These are phyloP conservation scores for Mariannaea elegans DNA, from an alignment of 2,329 filamentous ascomycete species.

Conservation along the genomic window DNA sequence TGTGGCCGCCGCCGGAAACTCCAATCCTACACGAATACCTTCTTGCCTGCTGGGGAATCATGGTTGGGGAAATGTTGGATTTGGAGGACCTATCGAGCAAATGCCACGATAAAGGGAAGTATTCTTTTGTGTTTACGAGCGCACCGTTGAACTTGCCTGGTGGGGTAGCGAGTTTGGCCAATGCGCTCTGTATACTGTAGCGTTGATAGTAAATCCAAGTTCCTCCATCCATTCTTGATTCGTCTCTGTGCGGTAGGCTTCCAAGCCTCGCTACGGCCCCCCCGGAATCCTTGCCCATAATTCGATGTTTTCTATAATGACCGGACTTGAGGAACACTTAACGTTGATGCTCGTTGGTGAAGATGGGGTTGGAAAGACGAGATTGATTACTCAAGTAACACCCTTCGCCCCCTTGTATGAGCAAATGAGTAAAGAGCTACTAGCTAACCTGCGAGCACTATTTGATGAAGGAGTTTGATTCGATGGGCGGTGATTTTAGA, in stretches of 20 bases:
- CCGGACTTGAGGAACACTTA: not conserved
- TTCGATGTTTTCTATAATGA: not conserved
- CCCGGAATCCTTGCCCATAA: no score
- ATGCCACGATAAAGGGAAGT: constrained; percentile 45
- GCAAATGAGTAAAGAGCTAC: no score
- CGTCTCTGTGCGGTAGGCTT: no score
- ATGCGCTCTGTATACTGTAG: not conserved
- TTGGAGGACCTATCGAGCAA: constrained; percentile 49
- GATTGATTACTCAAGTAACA: not conserved
- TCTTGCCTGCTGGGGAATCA: constrained; percentile 60
- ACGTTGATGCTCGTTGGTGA: not conserved
- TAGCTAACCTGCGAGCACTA: no score
- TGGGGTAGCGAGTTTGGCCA: not conserved
- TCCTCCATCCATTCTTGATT: not conserved
- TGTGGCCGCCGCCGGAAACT: constrained; percentile 46
- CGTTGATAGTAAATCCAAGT: not conserved
- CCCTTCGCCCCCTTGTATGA: no score
- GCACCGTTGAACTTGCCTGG: constrained; percentile 5
- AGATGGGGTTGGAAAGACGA: not conserved
- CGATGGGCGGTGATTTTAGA: no score
- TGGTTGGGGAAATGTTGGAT: constrained; percentile 60
- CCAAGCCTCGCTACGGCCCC: no score
- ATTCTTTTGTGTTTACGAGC: constrained; percentile 51
- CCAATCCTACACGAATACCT: constrained; percentile 53
- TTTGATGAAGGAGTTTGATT: no score